Conservation (phyloP, 352 stramenopile species). For the Phytophthora pistaciae region DNA sequence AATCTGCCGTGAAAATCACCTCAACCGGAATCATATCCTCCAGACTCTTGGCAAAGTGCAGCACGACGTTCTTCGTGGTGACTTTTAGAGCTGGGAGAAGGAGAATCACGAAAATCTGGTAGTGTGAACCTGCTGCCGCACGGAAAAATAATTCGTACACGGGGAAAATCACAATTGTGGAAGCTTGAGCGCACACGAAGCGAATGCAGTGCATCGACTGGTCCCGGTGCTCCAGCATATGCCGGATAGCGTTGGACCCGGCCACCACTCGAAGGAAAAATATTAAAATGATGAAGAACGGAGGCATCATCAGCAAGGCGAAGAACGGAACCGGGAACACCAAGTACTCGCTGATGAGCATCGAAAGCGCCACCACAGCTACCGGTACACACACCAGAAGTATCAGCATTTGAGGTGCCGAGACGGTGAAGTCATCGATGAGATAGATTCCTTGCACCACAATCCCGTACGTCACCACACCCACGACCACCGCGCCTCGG, state of each 20-base stretch:
- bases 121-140: constrained; percentile 4
- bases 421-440: constrained; percentile 20
- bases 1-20: constrained; percentile 37
- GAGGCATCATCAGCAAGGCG: constrained; percentile 10
- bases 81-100: constrained; percentile 41
- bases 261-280: constrained; percentile 17
- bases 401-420: constrained; percentile 3
- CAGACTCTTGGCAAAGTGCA: constrained; percentile 13
- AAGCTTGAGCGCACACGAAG: constrained; percentile 29
- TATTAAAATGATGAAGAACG: constrained; percentile 22
- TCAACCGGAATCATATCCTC: constrained; percentile 31
- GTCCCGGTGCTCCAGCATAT: constrained; percentile 14
- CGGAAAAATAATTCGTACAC: constrained; percentile 31
- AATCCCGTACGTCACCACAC: constrained; percentile 15
- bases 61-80: constrained; percentile 26
- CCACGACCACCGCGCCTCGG: constrained; percentile 17
- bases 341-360: constrained; percentile 12
- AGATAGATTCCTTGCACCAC: constrained; percentile 25
- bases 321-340: constrained; percentile 39
- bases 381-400: constrained; percentile 10
- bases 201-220: constrained; percentile 23
- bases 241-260: neutral
- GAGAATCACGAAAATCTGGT: constrained; percentile 22
- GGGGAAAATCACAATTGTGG: constrained; percentile 30
- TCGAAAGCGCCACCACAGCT: neutral